Percentiles rank a stretch among this genome's conserved stretches.
phyloP scores from a whole-genome alignment of 495 filamentous ascomycete species.

The Schizothecium vesticola region DNA sequence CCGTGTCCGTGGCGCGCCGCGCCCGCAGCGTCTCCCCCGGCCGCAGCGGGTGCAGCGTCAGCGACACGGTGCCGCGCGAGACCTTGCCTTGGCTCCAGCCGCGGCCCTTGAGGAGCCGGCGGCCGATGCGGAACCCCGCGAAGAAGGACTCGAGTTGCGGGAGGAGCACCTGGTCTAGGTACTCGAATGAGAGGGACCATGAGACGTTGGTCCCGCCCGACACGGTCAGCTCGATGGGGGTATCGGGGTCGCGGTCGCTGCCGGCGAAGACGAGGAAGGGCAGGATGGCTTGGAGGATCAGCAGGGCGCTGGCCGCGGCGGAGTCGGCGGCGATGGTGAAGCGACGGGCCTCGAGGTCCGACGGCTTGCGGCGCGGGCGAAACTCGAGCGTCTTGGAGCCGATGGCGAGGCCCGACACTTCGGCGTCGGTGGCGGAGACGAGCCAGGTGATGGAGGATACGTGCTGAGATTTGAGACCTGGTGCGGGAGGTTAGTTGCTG shows the following conservation, averaged over 20 bases:
- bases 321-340: slow-evolving; percentile 42
- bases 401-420: slow-evolving; percentile 49
- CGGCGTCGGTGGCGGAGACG: slow-evolving; percentile 52
- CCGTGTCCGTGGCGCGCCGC: slow-evolving; percentile 5
- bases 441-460: slow-evolving; percentile 63
- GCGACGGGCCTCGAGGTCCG: slow-evolving; percentile 31
- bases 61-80: slow-evolving; percentile 53
- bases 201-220: slow-evolving; percentile 74
- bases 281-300: slow-evolving; percentile 80
- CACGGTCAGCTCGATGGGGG: slow-evolving; percentile 54
- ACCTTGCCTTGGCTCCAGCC: slow-evolving; percentile 62
- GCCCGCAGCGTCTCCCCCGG: slow-evolving; percentile 40
- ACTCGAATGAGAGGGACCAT: slow-evolving; percentile 69
- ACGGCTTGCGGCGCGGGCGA: slow-evolving; percentile 37
- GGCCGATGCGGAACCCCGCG: slow-evolving; percentile 52
- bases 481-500: not conserved
- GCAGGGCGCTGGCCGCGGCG: slow-evolving; percentile 48
- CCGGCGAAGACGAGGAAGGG: slow-evolving; percentile 66
- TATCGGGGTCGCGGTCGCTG: slow-evolving; percentile 22
- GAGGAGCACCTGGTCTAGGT: slow-evolving; percentile 67
- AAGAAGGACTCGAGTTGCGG: slow-evolving; percentile 63
- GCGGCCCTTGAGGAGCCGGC: slow-evolving; percentile 51
- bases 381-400: slow-evolving; percentile 53
- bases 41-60: slow-evolving; percentile 52
- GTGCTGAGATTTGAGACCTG: slow-evolving; percentile 73